phyloP scores from a whole-genome alignment of 2,329 filamentous ascomycete species.

The Colletotrichum truncatum region DNA sequence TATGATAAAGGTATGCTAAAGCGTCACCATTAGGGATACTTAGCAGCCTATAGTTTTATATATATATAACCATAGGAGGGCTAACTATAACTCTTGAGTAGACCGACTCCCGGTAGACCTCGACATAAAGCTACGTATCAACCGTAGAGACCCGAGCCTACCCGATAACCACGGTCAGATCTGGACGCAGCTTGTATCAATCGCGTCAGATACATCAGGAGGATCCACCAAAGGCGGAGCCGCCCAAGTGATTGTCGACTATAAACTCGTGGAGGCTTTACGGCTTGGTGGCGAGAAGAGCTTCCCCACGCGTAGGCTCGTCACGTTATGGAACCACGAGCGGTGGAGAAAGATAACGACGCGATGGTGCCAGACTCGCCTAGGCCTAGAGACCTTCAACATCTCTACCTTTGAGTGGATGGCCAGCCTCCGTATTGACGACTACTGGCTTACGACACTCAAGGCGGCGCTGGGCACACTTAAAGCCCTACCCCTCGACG shows the following conservation, averaged over 20 bases:
- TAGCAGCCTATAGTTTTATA: too few relatives aligned
- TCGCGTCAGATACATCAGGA: neutral
- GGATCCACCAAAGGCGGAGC: too few relatives aligned
- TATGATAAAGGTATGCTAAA: conserved; percentile 29
- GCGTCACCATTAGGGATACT: too few relatives aligned
- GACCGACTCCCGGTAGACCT: conserved; percentile 17
- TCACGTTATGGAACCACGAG: neutral
- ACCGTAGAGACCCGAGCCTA: conserved; percentile 15
- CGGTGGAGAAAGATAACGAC: neutral
- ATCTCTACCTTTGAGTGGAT: neutral
- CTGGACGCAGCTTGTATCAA: conserved; percentile 24
- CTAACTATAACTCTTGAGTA: neutral
- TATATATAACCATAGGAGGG: too few relatives aligned
- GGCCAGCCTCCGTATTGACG: neutral
- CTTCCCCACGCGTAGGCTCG: neutral
- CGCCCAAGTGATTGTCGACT: too few relatives aligned
- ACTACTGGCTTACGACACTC: neutral
- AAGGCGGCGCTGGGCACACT: neutral
- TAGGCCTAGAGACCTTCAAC: neutral
- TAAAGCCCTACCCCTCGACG: neutral
- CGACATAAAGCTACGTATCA: conserved; percentile 25
- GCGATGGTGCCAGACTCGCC: neutral
- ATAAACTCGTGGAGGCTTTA: neutral
- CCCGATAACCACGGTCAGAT: conserved; percentile 29
- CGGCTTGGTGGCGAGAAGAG: neutral